Evolutionary conservation across 345 rosid genomes (phyloP).

Genomic region (Brassica napus): DNA sequence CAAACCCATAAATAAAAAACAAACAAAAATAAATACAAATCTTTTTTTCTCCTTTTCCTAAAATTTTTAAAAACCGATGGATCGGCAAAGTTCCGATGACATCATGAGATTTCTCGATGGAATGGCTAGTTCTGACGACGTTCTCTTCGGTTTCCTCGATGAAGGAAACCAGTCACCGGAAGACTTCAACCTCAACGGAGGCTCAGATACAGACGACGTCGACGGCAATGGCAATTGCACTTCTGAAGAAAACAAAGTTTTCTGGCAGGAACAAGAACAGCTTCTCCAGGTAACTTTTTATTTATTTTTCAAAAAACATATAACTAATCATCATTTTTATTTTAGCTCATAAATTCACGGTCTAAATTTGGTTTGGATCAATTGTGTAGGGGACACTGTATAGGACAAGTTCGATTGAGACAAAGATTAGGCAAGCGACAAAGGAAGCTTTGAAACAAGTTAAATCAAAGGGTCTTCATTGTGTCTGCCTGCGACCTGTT

Average conservation of each 20-base stretch:
- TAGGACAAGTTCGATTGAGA: conserved; percentile 65
- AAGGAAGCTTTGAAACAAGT: conserved; percentile 56
- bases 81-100: conserved; percentile 49
- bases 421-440: conserved; percentile 63
- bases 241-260: conserved; percentile 53
- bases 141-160: conserved; percentile 60
- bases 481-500: conserved; percentile 52
- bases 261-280: conserved; percentile 74
- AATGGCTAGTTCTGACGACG: conserved; percentile 55
- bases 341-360: not conserved
- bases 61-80: conserved; percentile 13
- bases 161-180: conserved; percentile 40
- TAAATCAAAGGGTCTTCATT: conserved; percentile 34
- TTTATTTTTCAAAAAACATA: not conserved
- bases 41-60: conserved; percentile 3
- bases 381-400: conserved; percentile 59
- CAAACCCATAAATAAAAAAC: not conserved
- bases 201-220: conserved; percentile 22
- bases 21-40: not conserved
- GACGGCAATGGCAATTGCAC: conserved; percentile 28
- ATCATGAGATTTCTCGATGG: conserved; percentile 54
- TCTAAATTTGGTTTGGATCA: not conserved
- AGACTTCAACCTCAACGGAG: conserved; percentile 29
- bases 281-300: conserved; percentile 62
- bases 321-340: not conserved